A percentile compares a stretch with the other conserved stretches of the same genome.
Evolutionary conservation across 78 protist genomes (phyloP).

Genomic region (Neovahlkampfia damariscottae): DNA sequence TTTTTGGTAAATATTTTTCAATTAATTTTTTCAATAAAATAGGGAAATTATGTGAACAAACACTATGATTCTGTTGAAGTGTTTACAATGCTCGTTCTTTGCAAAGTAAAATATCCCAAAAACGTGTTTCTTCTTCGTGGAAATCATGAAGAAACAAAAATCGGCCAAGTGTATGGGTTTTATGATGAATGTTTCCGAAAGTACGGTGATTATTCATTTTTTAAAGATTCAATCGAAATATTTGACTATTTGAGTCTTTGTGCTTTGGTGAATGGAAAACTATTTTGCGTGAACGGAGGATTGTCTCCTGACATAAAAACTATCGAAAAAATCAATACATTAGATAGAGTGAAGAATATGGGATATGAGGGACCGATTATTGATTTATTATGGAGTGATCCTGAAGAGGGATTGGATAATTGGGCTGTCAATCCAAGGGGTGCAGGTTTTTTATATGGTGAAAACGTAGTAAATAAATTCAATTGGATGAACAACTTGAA

Average conservation of each 20-base stretch:
- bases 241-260: constrained; percentile 94
- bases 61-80: constrained; percentile 96
- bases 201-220: constrained; percentile 89
- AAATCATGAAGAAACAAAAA: constrained; percentile 98
- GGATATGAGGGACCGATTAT: constrained; percentile 64
- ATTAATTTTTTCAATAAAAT: too few species aligned
- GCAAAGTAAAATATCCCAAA: constrained; percentile 92
- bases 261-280: constrained; percentile 81
- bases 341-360: constrained; percentile 39
- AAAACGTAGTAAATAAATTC: constrained; percentile 31
- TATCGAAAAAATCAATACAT: constrained; percentile 20
- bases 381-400: constrained; percentile 69
- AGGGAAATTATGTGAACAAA: constrained; percentile 98
- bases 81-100: constrained; percentile 84
- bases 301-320: constrained; percentile 50
- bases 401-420: constrained; percentile 30
- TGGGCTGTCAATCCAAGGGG: constrained; percentile 24
- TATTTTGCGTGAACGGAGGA: constrained; percentile 96
- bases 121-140: constrained; percentile 95
- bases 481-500: constrained; percentile 23
- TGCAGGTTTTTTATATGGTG: constrained; percentile 41
- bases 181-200: constrained; percentile 98
- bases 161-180: constrained; percentile 98
- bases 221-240: constrained; percentile 93
- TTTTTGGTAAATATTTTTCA: too few species aligned